Conservation (phyloP, 2,329 filamentous ascomycete species). For the Cercospora sesami region DNA sequence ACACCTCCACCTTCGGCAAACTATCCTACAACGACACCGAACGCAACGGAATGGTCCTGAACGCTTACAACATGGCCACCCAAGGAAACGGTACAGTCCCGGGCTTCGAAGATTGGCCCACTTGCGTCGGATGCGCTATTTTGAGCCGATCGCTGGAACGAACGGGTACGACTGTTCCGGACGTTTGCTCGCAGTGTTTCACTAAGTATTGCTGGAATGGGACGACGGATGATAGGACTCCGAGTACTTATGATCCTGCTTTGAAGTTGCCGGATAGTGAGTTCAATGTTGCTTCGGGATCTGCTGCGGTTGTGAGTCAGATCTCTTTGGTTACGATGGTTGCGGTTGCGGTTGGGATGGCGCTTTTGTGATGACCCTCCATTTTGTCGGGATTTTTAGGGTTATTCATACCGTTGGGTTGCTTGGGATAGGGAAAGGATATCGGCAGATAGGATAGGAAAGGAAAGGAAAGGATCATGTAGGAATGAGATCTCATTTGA, state of each 20-base stretch:
- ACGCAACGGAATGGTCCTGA: conserved; percentile 78
- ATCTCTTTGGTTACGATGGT: conserved; percentile 3
- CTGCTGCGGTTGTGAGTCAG: conserved; percentile 6
- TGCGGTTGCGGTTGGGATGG: conserved; percentile 5
- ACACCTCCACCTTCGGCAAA: conserved; percentile 72
- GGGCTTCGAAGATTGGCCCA: conserved; percentile 65
- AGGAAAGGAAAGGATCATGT: background rate
- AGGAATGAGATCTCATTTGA: background rate
- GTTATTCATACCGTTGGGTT: background rate
- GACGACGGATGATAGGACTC: conserved; percentile 47
- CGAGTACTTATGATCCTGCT: conserved; percentile 31
- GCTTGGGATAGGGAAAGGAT: background rate
- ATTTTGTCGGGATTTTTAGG: background rate
- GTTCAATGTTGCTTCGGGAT: conserved; percentile 19
- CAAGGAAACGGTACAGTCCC: conserved; percentile 78
- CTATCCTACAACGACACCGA: conserved; percentile 62
- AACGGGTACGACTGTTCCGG: conserved; percentile 67
- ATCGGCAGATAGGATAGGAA: background rate
- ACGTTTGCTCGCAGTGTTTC: conserved; percentile 76
- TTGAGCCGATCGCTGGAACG: conserved; percentile 72
- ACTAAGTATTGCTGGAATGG: conserved; percentile 89
- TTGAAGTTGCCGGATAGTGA: conserved; percentile 29
- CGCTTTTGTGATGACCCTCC: background rate
- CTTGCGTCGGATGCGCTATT: conserved; percentile 85
- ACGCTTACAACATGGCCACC: conserved; percentile 82